A percentile compares a stretch with the other conserved stretches of the same genome.
These are phyloP conservation scores for Diaporthe eres DNA, from an alignment of 2,329 filamentous ascomycete species.

Conservation along the genomic window DNA sequence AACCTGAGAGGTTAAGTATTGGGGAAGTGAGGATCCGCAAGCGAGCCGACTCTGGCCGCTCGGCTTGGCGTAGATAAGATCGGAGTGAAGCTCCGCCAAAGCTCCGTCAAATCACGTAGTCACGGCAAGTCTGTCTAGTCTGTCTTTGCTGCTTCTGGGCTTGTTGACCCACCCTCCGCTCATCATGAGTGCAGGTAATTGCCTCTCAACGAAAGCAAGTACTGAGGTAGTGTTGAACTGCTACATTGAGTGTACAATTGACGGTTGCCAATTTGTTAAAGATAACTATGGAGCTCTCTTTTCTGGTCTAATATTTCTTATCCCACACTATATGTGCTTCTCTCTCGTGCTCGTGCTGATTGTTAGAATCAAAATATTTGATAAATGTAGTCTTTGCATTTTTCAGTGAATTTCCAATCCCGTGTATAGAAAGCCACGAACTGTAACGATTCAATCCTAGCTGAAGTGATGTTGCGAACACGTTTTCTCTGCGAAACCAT, in stretches of 20 bases:
- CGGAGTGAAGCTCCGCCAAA: conserved; percentile 1
- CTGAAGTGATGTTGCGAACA: background rate
- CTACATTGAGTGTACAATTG: too few species aligned
- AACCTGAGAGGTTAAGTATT: background rate
- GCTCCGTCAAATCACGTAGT: background rate
- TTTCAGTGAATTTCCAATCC: background rate
- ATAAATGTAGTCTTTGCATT: too few species aligned
- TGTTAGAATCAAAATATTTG: background rate
- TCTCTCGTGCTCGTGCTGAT: too few species aligned
- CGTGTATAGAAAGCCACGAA: background rate
- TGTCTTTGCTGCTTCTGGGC: background rate
- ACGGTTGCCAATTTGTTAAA: background rate
- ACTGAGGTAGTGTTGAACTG: too few species aligned
- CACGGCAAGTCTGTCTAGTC: background rate
- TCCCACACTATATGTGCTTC: too few species aligned
- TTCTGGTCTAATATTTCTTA: too few species aligned
- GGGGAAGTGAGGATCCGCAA: background rate
- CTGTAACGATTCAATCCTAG: background rate
- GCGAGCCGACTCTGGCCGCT: conserved; percentile 11
- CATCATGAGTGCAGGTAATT: too few species aligned
- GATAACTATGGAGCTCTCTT: too few species aligned
- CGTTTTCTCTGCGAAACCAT: too few species aligned
- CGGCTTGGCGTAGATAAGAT: conserved; percentile 28
- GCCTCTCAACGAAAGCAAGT: too few species aligned
- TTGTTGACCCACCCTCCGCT: background rate